These are phyloP conservation scores for Plasmopara muralis DNA, from an alignment of 352 stramenopile species.

Conservation along the genomic window DNA sequence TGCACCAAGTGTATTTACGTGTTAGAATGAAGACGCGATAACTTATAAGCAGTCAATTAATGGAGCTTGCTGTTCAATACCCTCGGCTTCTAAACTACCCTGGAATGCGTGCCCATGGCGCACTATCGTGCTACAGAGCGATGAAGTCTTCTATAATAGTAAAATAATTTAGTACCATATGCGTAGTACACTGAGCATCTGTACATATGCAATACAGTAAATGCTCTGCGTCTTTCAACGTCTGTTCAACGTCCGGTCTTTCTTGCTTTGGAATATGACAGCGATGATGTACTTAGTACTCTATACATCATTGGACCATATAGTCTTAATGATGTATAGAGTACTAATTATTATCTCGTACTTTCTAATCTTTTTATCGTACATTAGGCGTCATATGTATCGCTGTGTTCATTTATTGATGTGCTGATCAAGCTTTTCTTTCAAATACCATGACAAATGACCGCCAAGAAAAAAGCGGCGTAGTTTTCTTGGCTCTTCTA, in stretches of 20 bases:
- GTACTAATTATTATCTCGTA: too few relatives aligned
- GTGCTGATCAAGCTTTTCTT: neutral
- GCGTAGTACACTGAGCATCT: too few relatives aligned
- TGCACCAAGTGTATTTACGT: slow-evolving; percentile 29
- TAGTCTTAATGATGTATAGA: too few relatives aligned
- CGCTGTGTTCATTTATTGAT: too few relatives aligned
- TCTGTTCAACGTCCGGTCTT: too few relatives aligned
- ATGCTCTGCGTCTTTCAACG: too few relatives aligned
- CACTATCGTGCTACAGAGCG: neutral
- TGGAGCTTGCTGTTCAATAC: neutral
- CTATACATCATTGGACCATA: too few relatives aligned
- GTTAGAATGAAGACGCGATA: slow-evolving; percentile 27
- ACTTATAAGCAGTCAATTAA: slow-evolving; percentile 29
- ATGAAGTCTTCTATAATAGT: neutral
- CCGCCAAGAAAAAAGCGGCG: slow-evolving; percentile 2
- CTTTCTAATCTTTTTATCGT: neutral
- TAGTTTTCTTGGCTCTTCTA: slow-evolving; percentile 15
- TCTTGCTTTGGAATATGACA: too few relatives aligned
- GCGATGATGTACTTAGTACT: too few relatives aligned
- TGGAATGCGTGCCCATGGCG: neutral
- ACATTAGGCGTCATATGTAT: neutral
- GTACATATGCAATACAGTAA: too few relatives aligned
- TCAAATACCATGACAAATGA: slow-evolving; percentile 15
- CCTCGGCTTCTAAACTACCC: neutral
- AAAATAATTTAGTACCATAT: too few relatives aligned